Percentiles rank a stretch among this genome's conserved stretches.
These are phyloP conservation scores for Alternaria sp. DNA, from an alignment of 2,329 filamentous ascomycete genomes.

Conservation along the genomic window DNA sequence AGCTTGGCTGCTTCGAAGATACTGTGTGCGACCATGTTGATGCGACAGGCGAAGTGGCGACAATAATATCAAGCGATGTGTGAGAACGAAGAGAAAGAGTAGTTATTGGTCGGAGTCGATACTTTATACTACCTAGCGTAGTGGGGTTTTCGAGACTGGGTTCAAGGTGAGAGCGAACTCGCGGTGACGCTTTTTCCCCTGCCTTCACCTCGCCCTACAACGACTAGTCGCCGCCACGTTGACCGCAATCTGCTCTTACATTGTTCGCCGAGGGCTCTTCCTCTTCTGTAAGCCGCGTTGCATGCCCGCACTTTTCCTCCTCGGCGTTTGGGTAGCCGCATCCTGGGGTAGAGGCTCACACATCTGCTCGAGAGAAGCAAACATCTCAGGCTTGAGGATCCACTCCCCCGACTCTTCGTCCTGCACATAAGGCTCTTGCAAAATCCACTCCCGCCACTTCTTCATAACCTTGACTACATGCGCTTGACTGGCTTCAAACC, in stretches of 20 bases:
- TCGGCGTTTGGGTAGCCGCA: neutral
- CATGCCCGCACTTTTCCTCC: neutral
- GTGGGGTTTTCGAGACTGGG: too few relatives aligned
- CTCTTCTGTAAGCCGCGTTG: neutral
- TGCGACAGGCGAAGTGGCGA: neutral
- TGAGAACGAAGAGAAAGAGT: neutral
- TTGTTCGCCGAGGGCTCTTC: neutral
- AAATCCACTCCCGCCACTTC: constrained; percentile 5
- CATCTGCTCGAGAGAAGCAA: neutral
- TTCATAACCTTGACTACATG: neutral
- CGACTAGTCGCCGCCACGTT: neutral
- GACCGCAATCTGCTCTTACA: neutral
- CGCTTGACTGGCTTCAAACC: constrained; percentile 74
- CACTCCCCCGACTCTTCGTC: neutral
- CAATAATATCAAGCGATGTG: neutral
- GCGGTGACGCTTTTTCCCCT: neutral
- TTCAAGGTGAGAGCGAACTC: neutral
- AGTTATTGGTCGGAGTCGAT: too few relatives aligned
- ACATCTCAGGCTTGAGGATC: neutral
- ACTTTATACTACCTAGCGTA: too few relatives aligned
- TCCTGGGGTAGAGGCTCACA: neutral
- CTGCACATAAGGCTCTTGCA: neutral
- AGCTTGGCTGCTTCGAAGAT: neutral
- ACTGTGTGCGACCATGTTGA: neutral
- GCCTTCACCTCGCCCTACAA: neutral